These are phyloP conservation scores for Actinomortierella ambigua DNA, from an alignment of 371 early-diverging fungal species.

Conservation along the genomic window DNA sequence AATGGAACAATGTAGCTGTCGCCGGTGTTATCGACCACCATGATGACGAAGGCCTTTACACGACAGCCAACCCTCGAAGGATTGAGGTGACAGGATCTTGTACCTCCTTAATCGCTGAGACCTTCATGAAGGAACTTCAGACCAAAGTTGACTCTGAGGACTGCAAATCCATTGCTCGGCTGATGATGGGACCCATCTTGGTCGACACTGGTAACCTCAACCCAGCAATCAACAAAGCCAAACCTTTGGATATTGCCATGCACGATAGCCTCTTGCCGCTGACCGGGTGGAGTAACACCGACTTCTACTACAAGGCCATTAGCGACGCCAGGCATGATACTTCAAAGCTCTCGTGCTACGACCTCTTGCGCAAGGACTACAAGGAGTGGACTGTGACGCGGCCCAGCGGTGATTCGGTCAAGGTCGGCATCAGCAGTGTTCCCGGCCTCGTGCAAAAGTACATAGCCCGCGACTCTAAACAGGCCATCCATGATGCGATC, in stretches of 20 bases:
- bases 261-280: conserved; percentile 38
- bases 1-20: conserved; percentile 45
- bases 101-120: conserved; percentile 55
- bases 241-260: conserved; percentile 56
- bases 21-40: conserved; percentile 79
- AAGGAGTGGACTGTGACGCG: conserved; percentile 62
- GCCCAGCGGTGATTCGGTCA: conserved; percentile 46
- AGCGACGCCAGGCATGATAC: conserved; percentile 62
- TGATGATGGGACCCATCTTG: conserved; percentile 68
- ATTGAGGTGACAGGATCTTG: conserved; percentile 71
- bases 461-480: conserved; percentile 44
- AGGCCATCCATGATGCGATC: conserved; percentile 24
- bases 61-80: conserved; percentile 47
- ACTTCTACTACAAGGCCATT: conserved; percentile 52
- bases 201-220: conserved; percentile 74
- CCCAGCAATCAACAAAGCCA: conserved; percentile 58
- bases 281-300: conserved; percentile 7
- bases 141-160: conserved; percentile 38
- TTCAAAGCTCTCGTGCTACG: conserved; percentile 51
- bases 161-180: conserved; percentile 39
- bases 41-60: conserved; percentile 60
- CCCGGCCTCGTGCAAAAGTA: conserved; percentile 62
- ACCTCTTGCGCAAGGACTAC: conserved; percentile 80
- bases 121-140: conserved; percentile 10
- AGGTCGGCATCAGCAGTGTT: conserved; percentile 70